Evolutionary conservation across 306 rosid species (phyloP).

Genomic region (Dalbergia cultrata): DNA sequence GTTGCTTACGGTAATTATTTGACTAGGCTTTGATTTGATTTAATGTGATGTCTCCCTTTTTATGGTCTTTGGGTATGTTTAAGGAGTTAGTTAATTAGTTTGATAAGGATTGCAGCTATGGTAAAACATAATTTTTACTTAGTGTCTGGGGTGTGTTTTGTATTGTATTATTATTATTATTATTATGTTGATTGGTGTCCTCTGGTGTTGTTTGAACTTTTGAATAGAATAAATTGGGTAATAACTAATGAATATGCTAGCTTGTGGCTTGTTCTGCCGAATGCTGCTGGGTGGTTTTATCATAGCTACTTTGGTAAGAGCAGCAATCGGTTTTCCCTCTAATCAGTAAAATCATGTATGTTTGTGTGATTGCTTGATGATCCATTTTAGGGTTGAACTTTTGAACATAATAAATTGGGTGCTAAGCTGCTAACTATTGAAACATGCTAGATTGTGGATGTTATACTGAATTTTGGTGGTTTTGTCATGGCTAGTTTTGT

Average conservation of each 20-base stretch:
- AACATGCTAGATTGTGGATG: constrained; percentile 7
- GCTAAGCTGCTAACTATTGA: not conserved
- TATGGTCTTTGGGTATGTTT: constrained; percentile 8
- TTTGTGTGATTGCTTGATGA: not conserved
- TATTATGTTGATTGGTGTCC: not conserved
- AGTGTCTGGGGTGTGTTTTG: not conserved
- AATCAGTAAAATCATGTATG: not conserved
- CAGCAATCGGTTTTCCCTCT: not conserved
- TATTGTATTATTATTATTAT: not conserved
- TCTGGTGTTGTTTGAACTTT: not conserved
- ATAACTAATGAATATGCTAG: not conserved
- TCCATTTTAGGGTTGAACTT: not conserved
- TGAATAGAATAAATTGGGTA: not conserved
- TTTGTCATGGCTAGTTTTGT: not conserved
- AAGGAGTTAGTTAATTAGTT: constrained; percentile 7
- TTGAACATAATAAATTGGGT: not conserved
- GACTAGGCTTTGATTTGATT: constrained; percentile 29
- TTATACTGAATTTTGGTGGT: constrained; percentile 20
- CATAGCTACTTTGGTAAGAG: not conserved
- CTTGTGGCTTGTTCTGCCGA: not conserved
- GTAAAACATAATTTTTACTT: not conserved
- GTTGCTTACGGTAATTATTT: constrained; percentile 33
- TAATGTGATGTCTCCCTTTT: not conserved
- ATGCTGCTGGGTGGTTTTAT: not conserved
- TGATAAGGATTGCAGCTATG: constrained; percentile 1